Evolutionary conservation across 352 stramenopile species (phyloP).

Genomic region (Pythium volutum): DNA sequence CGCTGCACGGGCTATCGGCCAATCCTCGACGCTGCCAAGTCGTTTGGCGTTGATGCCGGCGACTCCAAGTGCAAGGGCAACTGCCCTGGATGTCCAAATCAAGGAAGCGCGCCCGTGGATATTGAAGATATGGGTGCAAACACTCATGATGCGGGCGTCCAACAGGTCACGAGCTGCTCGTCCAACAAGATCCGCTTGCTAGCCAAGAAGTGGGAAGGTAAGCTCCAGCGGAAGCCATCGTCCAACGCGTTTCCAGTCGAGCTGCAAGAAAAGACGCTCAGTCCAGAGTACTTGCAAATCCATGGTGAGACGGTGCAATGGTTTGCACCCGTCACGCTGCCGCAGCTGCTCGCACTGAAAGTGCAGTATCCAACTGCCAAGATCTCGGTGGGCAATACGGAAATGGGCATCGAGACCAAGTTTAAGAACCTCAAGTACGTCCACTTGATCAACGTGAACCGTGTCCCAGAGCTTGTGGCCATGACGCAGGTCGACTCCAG

Average conservation of each 20-base stretch:
- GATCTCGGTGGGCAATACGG: conserved; percentile 96
- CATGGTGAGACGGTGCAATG: conserved; percentile 80
- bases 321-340: conserved; percentile 90
- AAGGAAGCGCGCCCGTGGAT: conserved; percentile 39
- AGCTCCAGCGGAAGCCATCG: conserved; percentile 5
- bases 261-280: conserved; percentile 49
- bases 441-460: conserved; percentile 67
- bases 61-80: conserved; percentile 60
- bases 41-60: conserved; percentile 67
- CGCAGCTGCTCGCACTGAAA: conserved; percentile 89
- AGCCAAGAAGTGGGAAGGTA: conserved; percentile 33
- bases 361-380: conserved; percentile 78
- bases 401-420: conserved; percentile 96
- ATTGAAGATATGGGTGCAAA: conserved; percentile 45
- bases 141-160: conserved; percentile 23
- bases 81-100: conserved; percentile 69
- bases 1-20: conserved; percentile 90
- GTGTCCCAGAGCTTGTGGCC: conserved; percentile 57
- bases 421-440: conserved; percentile 89
- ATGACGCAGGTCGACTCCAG: conserved; percentile 33
- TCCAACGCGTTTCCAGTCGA: conserved; percentile 51
- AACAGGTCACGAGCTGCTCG: conserved; percentile 56
- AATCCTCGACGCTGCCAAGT: conserved; percentile 85
- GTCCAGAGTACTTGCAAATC: conserved; percentile 65
- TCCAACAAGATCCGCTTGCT: conserved; percentile 67